Base-by-base conservation (phyloP, 2,329 filamentous ascomycete genomes). In the Cladophialophora immunda region DNA sequence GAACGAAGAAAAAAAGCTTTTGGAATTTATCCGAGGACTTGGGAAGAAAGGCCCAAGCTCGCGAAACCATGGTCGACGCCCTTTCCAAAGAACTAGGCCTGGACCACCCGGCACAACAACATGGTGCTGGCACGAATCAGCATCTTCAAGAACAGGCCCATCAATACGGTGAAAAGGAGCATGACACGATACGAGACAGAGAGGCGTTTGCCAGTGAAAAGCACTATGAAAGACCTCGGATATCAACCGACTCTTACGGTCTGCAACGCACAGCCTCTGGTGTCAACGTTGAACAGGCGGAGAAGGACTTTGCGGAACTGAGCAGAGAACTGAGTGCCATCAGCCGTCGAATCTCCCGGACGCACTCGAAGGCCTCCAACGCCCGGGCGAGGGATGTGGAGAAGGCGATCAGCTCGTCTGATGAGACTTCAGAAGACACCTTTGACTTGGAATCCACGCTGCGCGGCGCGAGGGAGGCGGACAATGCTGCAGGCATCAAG, bases 391-490 rank as follows among this genome's bases (percentile, higher is more conserved):
- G 77, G 29, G 89, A 91, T 79, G 74, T 87, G 8, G 90, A 92
- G 72, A 90, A 90, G 77, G 82, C 78, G 1, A 76, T 77, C 2
- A 78, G 78, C 30, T 75, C 78, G 1, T 73, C 78, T 0, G 78
- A 78, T 2, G 82, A 82, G 0, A 82, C 84, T 53, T 81, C 81
- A 0, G 83, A 81, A 1, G 87, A 87, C 63, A 81, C 84, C 9
- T 97, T 95, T 78, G 90, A 97, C 75, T 82, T 97, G 41, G 92
- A 97, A 77, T 79, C 83, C 8, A 89, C 90, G 3, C 81, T 97
- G 67, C 87, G 91, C 53, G 92, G 92, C 2, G 89, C 89, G 63
- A 84, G 90, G 64, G 86, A 85, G 54, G 90, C 92, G 8, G 91
- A 93, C 74, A 85, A 86, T 68, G 88, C 90, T 68, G 91, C 91